phyloP scores from a whole-genome alignment of 1,284 basidiomycete genomes.

The Agaricales sp. region DNA sequence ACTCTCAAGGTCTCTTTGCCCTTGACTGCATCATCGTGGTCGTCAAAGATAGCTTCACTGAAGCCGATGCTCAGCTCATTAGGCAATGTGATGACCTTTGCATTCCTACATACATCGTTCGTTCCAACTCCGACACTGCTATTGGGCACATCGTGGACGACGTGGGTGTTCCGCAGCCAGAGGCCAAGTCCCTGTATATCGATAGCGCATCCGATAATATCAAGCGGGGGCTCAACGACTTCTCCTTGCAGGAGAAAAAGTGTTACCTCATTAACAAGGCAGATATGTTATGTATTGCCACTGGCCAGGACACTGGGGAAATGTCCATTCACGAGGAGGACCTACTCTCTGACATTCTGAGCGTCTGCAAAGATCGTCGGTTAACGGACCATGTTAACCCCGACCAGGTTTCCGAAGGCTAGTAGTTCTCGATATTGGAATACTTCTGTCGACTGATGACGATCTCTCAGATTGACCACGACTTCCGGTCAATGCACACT shows the following conservation, averaged over 20 bases:
- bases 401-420: no score
- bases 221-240: background rate
- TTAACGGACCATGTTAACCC: background rate
- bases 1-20: slow-evolving; percentile 12
- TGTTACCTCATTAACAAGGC: background rate
- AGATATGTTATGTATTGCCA: background rate
- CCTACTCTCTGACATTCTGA: background rate
- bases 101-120: slow-evolving; percentile 13
- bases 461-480: no score
- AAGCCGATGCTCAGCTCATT: slow-evolving; percentile 20
- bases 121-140: slow-evolving; percentile 12
- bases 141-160: slow-evolving; percentile 12
- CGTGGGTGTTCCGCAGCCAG: background rate
- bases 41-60: slow-evolving; percentile 18
- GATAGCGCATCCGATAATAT: background rate
- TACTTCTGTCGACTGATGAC: no score
- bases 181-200: background rate
- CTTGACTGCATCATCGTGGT: slow-evolving; percentile 15
- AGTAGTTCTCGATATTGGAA: no score
- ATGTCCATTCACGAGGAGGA: background rate
- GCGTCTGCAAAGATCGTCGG: background rate
- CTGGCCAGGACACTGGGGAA: background rate
- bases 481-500: no score
- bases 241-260: background rate
- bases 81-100: slow-evolving; percentile 10